phyloP scores from a whole-genome alignment of 1,139 yeast genomes.

The Debaryomycetaceae sp. region DNA sequence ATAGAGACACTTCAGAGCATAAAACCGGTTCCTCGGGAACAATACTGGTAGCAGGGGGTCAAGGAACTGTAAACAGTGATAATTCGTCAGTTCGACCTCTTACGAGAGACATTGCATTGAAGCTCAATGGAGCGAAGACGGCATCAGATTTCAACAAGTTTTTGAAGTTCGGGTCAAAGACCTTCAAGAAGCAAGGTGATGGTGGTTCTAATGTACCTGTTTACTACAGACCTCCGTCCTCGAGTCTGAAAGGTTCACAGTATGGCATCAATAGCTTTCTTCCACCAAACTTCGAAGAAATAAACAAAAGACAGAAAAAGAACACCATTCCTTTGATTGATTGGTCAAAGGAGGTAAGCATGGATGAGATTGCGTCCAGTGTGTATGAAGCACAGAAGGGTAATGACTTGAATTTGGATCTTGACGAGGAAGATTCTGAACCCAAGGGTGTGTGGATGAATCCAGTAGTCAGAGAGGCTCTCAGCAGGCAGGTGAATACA shows the following conservation, averaged over 20 bases:
- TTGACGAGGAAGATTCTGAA: slow-evolving; percentile 8
- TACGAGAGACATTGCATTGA: slow-evolving; percentile 15
- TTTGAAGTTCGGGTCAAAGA: slow-evolving; percentile 2
- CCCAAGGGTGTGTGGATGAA: slow-evolving; percentile 43
- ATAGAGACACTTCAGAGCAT: neutral
- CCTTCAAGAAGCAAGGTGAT: slow-evolving; percentile 2
- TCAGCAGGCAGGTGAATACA: slow-evolving; percentile 32
- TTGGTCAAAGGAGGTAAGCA: slow-evolving; percentile 1
- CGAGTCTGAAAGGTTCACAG: slow-evolving; percentile 22
- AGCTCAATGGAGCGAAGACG: slow-evolving; percentile 18
- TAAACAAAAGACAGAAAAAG: slow-evolving; percentile 1
- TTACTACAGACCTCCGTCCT: slow-evolving; percentile 35
- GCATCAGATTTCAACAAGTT: slow-evolving; percentile 9
- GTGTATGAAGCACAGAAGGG: slow-evolving; percentile 1
- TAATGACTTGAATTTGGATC: slow-evolving; percentile 10
- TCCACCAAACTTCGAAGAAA: slow-evolving; percentile 22
- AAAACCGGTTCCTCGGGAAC: neutral
- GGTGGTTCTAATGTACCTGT: slow-evolving; percentile 19
- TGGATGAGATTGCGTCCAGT: neutral
- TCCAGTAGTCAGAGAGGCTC: slow-evolving; percentile 37
- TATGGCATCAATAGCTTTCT: slow-evolving; percentile 29
- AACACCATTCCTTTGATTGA: slow-evolving; percentile 14
- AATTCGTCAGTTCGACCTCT: neutral
- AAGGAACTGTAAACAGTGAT: neutral
- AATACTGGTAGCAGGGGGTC: neutral